Evolutionary conservation across 129 eudicot genomes (phyloP).

Genomic region (Erigeron canadensis): DNA sequence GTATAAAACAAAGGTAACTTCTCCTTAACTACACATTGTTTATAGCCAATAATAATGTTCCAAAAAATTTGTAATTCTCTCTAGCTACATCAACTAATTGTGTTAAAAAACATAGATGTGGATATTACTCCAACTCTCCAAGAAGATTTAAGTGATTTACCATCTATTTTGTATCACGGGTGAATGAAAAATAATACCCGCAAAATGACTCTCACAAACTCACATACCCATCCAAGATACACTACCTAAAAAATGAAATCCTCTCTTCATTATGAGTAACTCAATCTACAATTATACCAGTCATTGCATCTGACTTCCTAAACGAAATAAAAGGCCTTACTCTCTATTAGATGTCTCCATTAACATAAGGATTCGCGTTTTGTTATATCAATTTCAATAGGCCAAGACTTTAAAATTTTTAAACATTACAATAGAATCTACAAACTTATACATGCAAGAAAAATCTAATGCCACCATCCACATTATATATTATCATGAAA

Average conservation of each 20-base stretch:
- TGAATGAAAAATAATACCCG: not conserved
- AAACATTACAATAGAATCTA: not conserved
- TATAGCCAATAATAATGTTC: slow-evolving; percentile 18
- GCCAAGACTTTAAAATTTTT: not conserved
- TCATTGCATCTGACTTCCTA: not conserved
- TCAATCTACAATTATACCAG: not conserved
- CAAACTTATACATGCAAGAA: slow-evolving; percentile 4
- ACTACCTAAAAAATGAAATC: not conserved
- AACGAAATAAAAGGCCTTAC: slow-evolving; percentile 8
- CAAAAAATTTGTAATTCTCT: slow-evolving; percentile 2
- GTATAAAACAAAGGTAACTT: slow-evolving; percentile 8
- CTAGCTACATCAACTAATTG: slow-evolving; percentile 15
- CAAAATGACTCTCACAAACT: not conserved
- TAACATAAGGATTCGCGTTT: not conserved
- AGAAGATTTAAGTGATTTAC: slow-evolving; percentile 17
- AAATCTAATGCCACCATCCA: slow-evolving; percentile 9
- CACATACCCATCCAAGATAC: not conserved
- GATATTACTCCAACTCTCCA: slow-evolving; percentile 19
- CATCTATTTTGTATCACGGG: not conserved
- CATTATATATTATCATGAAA: not conserved
- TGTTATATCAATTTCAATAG: not conserved
- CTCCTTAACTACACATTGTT: slow-evolving; percentile 4
- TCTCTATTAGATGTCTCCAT: slow-evolving; percentile 6
- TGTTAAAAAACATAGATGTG: slow-evolving; percentile 12
- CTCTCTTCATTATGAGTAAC: not conserved